Base-by-base conservation (phyloP, 768 basidiomycete species). In the Xanthoconium purpureum region DNA sequence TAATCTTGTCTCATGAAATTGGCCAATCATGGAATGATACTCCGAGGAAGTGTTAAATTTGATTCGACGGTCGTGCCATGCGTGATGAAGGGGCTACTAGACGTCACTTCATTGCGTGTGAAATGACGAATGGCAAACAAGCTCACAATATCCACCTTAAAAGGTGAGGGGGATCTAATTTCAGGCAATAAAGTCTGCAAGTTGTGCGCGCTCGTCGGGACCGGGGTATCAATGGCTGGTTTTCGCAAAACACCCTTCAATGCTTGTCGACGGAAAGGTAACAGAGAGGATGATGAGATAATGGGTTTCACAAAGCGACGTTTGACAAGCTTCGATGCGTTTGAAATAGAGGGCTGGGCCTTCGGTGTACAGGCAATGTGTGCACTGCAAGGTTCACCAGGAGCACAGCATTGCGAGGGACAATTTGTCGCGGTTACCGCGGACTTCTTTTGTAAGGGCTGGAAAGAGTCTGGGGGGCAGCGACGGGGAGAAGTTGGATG, bases 41-140 rank as follows among this genome's bases (percentile, higher is more conserved):
- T 33, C 47, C 0, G 47, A 17, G 6, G 49, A 52, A 48, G 54
- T 44, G 8, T 50, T 43, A 6, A 71, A 71, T 17, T 64, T 35
- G 8, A 57, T 57, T 49, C 43, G 62, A 38, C 71, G 66, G 18
- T 70, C 56, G 30, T 61, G 69, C 69, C 71, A 70, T 47, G 64
- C 24, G 38, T 72, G 64, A 56, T 70, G 66, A 35, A 70, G 60
- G 29, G 69, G 69, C 68, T 69, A 52, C 52, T 52, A 38, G 45
- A 50, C n/a, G 50, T 66, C 36, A 70, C 33, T 47, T 20, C 47
- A 55, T 50, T 45, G 49, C 46, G 45, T n/a, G 35, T 48, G n/a
- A 18, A 47, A 33, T 32, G n/a, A 33, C 14, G 18, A 24, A 30
- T 29, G 24, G n/a, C 13, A 8, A 43, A 46, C 8, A 40, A 5